Evolutionary conservation across 2,329 filamentous ascomycete species (phyloP).

Genomic region (Blastomyces gilchristii): DNA sequence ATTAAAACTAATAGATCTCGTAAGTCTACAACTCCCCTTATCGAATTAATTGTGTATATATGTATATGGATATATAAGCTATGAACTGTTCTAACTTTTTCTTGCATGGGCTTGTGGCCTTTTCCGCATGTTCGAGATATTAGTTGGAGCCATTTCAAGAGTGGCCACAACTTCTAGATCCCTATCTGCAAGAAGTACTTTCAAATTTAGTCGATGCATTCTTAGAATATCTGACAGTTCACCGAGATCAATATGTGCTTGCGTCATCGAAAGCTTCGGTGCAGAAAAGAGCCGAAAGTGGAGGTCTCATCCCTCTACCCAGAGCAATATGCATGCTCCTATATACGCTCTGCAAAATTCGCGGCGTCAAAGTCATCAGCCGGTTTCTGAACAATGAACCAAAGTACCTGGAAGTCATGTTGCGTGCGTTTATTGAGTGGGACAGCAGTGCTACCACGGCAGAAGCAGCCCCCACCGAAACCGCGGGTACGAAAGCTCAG

Average conservation of each 20-base stretch:
- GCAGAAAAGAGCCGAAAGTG: slow-evolving; percentile 19
- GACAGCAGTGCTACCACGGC: slow-evolving; percentile 17
- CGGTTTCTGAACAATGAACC: slow-evolving; percentile 87
- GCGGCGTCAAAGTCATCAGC: slow-evolving; percentile 84
- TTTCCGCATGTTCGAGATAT: background rate
- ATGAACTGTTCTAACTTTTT: slow-evolving; percentile 12
- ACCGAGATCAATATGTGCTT: slow-evolving; percentile 33
- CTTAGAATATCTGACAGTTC: slow-evolving; percentile 49
- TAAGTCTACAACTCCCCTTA: slow-evolving; percentile 20
- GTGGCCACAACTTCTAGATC: slow-evolving; percentile 84
- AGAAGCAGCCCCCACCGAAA: slow-evolving; percentile 12
- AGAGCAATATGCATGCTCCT: slow-evolving; percentile 67
- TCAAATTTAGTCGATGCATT: slow-evolving; percentile 67
- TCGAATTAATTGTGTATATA: background rate
- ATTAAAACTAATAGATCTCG: slow-evolving; percentile 31
- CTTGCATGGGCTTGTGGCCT: background rate
- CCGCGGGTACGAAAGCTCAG: slow-evolving; percentile 16
- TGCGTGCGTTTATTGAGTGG: slow-evolving; percentile 61
- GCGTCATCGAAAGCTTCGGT: slow-evolving; percentile 22
- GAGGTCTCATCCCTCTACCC: slow-evolving; percentile 44
- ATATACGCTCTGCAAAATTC: slow-evolving; percentile 88
- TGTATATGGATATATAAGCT: slow-evolving; percentile 8
- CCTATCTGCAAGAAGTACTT: slow-evolving; percentile 65
- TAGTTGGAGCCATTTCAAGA: slow-evolving; percentile 85
- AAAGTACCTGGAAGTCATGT: slow-evolving; percentile 67